Conservation (phyloP, 2,329 filamentous ascomycete genomes). For the Aspergillus ochraceus region DNA sequence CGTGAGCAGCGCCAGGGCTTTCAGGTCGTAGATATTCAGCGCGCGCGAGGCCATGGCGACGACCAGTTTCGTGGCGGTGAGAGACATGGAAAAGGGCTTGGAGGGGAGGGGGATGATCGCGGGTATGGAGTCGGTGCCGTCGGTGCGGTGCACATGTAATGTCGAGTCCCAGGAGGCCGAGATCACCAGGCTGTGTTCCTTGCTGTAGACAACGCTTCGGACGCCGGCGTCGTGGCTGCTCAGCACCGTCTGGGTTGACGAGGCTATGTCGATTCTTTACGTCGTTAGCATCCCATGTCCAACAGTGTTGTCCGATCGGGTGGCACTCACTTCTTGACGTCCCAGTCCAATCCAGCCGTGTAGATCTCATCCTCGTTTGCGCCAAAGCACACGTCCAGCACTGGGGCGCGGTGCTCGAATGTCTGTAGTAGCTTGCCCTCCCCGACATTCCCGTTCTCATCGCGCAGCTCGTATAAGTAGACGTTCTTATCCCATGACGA, state of each 20-base stretch:
- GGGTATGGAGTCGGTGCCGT: slow-evolving; percentile 51
- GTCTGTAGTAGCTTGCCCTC: slow-evolving; percentile 67
- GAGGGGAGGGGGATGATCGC: slow-evolving; percentile 71
- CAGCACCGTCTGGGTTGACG: slow-evolving; percentile 70
- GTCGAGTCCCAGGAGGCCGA: slow-evolving; percentile 94
- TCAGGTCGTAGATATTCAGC: slow-evolving; percentile 92
- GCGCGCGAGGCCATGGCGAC: slow-evolving; percentile 93
- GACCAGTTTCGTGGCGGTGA: slow-evolving; percentile 81
- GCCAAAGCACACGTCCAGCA: slow-evolving; percentile 91
- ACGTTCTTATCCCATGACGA: slow-evolving; percentile 93
- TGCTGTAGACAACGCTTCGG: slow-evolving; percentile 79
- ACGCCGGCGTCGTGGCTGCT: slow-evolving; percentile 79
- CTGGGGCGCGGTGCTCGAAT: slow-evolving; percentile 78
- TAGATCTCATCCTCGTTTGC: slow-evolving; percentile 79
- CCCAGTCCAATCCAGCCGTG: slow-evolving; percentile 81
- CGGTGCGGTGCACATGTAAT: slow-evolving; percentile 72
- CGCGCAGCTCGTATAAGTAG: slow-evolving; percentile 78
- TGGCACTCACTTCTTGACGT: slow-evolving; percentile 68
- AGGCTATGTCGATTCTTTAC: slow-evolving; percentile 66
- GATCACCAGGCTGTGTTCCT: slow-evolving; percentile 73
- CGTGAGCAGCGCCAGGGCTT: slow-evolving; percentile 59
- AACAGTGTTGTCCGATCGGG: too few relatives aligned
- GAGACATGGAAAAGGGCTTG: slow-evolving; percentile 82
- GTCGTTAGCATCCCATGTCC: slow-evolving; percentile 4
- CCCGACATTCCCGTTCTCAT: slow-evolving; percentile 55